Evolutionary conservation across 1,284 basidiomycete genomes (phyloP).

Genomic region (Marasmius oreades): DNA sequence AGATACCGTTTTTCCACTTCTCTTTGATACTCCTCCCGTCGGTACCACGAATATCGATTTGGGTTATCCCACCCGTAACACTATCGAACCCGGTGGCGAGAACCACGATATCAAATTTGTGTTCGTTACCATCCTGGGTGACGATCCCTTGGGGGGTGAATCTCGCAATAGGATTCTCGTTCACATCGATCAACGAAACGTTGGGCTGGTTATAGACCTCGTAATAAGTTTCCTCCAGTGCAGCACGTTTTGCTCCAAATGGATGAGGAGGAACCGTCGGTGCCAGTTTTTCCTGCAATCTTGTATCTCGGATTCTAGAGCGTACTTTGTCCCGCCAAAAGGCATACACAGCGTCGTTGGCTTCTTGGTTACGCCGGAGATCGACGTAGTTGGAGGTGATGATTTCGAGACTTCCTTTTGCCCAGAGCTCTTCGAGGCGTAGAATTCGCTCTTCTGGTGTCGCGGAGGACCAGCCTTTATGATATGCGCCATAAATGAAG

Average conservation of each 20-base stretch:
- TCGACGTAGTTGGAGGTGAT: conserved; percentile 18
- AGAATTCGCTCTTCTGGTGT: conserved; percentile 22
- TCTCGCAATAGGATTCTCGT: conserved; percentile 19
- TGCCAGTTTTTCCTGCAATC: conserved; percentile 22
- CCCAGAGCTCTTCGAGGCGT: conserved; percentile 21
- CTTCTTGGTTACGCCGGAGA: conserved; percentile 16
- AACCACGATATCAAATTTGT: conserved; percentile 22
- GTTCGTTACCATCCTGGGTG: conserved; percentile 20
- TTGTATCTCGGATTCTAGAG: conserved; percentile 17
- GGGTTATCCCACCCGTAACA: conserved; percentile 23
- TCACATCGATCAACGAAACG: conserved; percentile 21
- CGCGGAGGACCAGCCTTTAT: conserved; percentile 12
- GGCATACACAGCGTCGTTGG: conserved; percentile 20
- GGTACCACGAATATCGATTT: conserved; percentile 21
- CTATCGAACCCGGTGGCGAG: conserved; percentile 26
- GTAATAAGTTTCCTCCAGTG: conserved; percentile 22
- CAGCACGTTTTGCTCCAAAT: conserved; percentile 20
- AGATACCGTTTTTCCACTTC: conserved; percentile 21
- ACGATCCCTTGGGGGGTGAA: conserved; percentile 19
- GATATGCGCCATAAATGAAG: conserved; percentile 15
- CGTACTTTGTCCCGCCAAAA: conserved; percentile 25
- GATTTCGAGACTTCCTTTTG: conserved; percentile 20
- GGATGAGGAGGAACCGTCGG: conserved; percentile 18
- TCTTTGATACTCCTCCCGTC: conserved; percentile 19
- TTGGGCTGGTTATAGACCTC: conserved; percentile 24